Base-by-base conservation (phyloP, 169 alveolate genomes). In the Plasmodium coatneyi region DNA sequence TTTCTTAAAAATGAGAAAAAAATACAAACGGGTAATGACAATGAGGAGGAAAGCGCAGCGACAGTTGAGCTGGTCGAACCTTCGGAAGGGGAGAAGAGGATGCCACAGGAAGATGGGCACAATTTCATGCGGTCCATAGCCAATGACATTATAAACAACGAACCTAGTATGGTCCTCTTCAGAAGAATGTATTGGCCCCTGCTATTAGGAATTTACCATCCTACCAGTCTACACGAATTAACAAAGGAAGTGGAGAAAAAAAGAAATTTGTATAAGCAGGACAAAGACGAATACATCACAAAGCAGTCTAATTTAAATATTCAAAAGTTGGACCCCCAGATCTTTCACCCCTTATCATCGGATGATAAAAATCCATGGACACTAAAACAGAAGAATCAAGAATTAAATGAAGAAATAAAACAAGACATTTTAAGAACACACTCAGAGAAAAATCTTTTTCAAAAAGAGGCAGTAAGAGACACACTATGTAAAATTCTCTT, bases 301-400 rank as follows among this genome's bases (percentile, higher is more conserved):
- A 84, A 84, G 78, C 92, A 71, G 78, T 71, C 74, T 0, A 84
- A 84, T 9, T 84, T 84, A 84, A 74, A 80, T 39, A 92, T 96
- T 34, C 96, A 93, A 72, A 25, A 90, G 28, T 92, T 96, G 82
- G 95, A 95, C 32, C 97, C 97, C 5, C 97, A 95, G 89, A 79
- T 96, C 36, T 96, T 96, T 52, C 97, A 96, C 46, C 97, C 97
- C 0, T 74, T 96, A 7, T 96, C 97, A 32, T 96, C 96, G 9
- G 96, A 92, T 43, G 96, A 95, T 60, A 93, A 95, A 41, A 96
- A 96, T 39, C 97, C 97, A 14, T 96, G 97, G 97, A 95, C 95
- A 41, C 25, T 91, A 70, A 95, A 86, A 30, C 97, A 96, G 84
- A 92, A 92, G 34, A 70, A 84, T 22, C 84, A 80, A 60, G 96